Conservation (phyloP, 2,329 filamentous ascomycete genomes). For the Blastomyces parvus region DNA sequence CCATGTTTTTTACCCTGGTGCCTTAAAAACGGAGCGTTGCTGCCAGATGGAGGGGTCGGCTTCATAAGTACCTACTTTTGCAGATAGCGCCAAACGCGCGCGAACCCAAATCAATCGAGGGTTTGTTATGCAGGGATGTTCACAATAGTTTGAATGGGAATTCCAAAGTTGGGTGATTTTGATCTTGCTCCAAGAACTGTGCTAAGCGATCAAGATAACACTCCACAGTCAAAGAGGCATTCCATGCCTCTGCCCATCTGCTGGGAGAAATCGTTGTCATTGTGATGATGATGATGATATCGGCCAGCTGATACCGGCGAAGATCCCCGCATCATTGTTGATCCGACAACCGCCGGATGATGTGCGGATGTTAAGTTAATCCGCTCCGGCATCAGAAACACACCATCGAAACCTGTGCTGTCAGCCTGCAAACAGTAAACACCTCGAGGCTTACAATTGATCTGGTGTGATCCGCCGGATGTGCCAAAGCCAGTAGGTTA, state of each 20-base stretch:
- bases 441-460: no score
- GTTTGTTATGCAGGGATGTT: background rate
- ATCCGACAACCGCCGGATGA: constrained; percentile 2
- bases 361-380: background rate
- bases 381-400: no score
- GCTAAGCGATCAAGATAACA: background rate
- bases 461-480: no score
- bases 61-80: background rate
- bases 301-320: background rate
- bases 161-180: background rate
- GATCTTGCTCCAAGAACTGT: background rate
- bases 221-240: constrained; percentile 1
- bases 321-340: constrained; percentile 3
- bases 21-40: constrained; percentile 4
- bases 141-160: background rate
- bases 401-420: no score
- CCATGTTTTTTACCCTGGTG: background rate
- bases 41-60: constrained; percentile 8
- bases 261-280: background rate
- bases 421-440: no score
- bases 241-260: background rate
- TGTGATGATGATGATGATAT: constrained; percentile 1
- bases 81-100: background rate
- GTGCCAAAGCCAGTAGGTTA: background rate
- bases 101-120: background rate